A percentile compares a stretch with the other conserved stretches of the same genome.
phyloP scores from a whole-genome alignment of 1,284 basidiomycete species.

The Pseudozyma sp. region DNA sequence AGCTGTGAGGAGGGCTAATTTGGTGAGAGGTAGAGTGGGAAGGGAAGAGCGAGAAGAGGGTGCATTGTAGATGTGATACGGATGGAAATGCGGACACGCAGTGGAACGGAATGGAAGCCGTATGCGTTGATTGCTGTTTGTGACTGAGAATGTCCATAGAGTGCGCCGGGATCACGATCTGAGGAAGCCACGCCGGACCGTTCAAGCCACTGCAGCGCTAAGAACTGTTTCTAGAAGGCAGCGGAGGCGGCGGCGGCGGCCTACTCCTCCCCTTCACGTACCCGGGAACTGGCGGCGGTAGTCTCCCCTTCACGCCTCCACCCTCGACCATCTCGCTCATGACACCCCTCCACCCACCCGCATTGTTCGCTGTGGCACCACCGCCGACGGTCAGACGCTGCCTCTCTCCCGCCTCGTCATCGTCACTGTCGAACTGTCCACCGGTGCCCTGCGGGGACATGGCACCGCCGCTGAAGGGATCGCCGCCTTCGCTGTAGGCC shows the following conservation, averaged over 20 bases:
- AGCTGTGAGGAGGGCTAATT: slow-evolving; percentile 29
- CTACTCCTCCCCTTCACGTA: slow-evolving; percentile 11
- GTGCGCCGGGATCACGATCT: too few relatives aligned
- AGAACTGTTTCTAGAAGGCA: slow-evolving; percentile 29
- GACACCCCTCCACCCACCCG: slow-evolving; percentile 6
- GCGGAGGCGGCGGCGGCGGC: slow-evolving; percentile 30
- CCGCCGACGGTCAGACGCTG: slow-evolving; percentile 16
- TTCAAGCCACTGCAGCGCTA: background rate
- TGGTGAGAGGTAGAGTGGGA: slow-evolving; percentile 12
- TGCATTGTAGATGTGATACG: too few relatives aligned
- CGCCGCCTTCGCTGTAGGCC: slow-evolving; percentile 32
- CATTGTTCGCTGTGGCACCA: background rate
- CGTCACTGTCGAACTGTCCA: slow-evolving; percentile 4
- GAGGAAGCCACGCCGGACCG: background rate
- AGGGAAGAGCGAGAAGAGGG: too few relatives aligned
- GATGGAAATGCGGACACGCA: too few relatives aligned
- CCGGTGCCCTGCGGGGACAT: slow-evolving; percentile 45
- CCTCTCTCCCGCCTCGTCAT: slow-evolving; percentile 28
- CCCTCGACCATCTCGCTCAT: background rate
- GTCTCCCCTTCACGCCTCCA: slow-evolving; percentile 13
- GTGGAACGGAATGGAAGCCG: too few relatives aligned
- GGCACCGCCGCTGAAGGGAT: slow-evolving; percentile 31
- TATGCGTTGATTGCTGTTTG: too few relatives aligned
- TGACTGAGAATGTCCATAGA: slow-evolving; percentile 12
- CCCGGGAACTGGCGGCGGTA: slow-evolving; percentile 39